phyloP scores from a whole-genome alignment of 208 protist species.

The Leishmania turanica region DNA sequence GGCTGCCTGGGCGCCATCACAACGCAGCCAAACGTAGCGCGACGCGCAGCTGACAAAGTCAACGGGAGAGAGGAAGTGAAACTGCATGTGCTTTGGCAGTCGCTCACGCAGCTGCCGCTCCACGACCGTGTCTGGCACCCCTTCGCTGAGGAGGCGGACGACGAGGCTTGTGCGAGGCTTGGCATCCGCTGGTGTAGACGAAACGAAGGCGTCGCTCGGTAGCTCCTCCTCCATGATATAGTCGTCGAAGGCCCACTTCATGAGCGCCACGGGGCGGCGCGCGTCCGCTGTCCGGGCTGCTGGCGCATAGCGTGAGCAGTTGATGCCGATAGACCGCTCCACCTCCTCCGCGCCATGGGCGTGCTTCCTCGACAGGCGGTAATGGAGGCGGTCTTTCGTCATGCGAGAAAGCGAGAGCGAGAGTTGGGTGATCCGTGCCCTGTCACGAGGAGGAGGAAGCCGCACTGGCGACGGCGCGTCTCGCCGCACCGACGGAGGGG shows the following conservation, averaged over 20 bases:
- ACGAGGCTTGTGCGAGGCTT: conserved; percentile 31
- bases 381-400: conserved; percentile 73
- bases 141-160: conserved; percentile 64
- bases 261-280: conserved; percentile 52
- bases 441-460: not conserved
- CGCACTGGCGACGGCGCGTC: not conserved
- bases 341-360: conserved; percentile 45
- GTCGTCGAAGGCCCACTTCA: conserved; percentile 91
- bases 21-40: conserved; percentile 60
- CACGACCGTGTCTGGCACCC: conserved; percentile 56
- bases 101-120: conserved; percentile 34
- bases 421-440: not conserved
- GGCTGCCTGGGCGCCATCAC: not conserved
- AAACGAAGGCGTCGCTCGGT: conserved; percentile 21
- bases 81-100: conserved; percentile 15
- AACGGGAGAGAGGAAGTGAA: conserved; percentile 74
- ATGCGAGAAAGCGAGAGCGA: conserved; percentile 27
- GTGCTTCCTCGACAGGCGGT: conserved; percentile 50
- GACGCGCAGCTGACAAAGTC: conserved; percentile 65
- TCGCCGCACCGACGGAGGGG: not conserved
- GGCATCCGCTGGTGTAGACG: not conserved
- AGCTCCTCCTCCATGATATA: conserved; percentile 74
- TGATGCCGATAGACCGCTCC: conserved; percentile 77
- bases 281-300: not conserved
- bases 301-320: conserved; percentile 12